Evolutionary conservation across 2,329 filamentous ascomycete genomes (phyloP).

Genomic region (Botryotinia convoluta): DNA sequence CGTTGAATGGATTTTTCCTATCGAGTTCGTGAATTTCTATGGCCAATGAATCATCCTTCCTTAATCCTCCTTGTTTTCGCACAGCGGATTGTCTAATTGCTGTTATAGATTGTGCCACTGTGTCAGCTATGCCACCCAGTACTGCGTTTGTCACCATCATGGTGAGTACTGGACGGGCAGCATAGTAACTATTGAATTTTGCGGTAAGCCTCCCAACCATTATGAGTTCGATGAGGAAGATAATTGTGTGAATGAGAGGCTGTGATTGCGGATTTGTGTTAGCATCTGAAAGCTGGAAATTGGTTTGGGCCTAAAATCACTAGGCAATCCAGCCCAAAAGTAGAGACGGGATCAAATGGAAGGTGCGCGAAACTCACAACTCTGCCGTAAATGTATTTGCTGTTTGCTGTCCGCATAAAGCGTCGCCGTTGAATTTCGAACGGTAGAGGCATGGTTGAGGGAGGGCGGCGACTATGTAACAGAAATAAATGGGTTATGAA

Average conservation of each 20-base stretch:
- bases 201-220: slow-evolving; percentile 77
- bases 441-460: slow-evolving; percentile 45
- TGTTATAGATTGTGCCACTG: slow-evolving; percentile 89
- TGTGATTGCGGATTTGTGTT: slow-evolving; percentile 42
- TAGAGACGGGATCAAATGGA: neutral
- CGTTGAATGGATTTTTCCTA: slow-evolving; percentile 69
- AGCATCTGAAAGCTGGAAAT: slow-evolving; percentile 2
- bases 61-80: slow-evolving; percentile 58
- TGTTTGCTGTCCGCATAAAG: slow-evolving; percentile 64
- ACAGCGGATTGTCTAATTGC: slow-evolving; percentile 68
- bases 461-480: neutral
- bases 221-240: slow-evolving; percentile 86
- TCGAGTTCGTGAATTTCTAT: slow-evolving; percentile 90
- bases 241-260: slow-evolving; percentile 82
- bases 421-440: slow-evolving; percentile 60
- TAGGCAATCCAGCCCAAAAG: neutral
- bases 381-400: slow-evolving; percentile 70
- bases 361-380: slow-evolving; percentile 55
- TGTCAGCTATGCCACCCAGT: slow-evolving; percentile 92
- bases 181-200: slow-evolving; percentile 93
- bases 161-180: slow-evolving; percentile 89
- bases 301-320: neutral
- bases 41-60: slow-evolving; percentile 66
- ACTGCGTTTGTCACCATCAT: slow-evolving; percentile 99
- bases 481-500: slow-evolving; percentile 5